A percentile compares a stretch with the other conserved stretches of the same genome.
phyloP scores from a whole-genome alignment of 306 rosid genomes.

The Lathyrus sativus region DNA sequence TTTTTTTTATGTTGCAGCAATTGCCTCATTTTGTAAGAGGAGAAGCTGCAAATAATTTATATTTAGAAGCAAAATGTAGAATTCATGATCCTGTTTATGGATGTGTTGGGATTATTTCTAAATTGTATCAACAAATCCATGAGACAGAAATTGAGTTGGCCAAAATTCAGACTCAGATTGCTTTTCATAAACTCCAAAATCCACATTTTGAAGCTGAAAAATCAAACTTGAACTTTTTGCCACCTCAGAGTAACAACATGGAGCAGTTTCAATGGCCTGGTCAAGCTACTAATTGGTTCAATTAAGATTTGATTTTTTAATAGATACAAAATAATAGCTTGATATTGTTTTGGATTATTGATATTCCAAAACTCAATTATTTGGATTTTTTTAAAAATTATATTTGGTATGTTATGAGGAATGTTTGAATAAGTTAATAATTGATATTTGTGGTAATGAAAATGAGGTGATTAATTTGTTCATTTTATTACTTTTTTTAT shows the following conservation, averaged over 20 bases:
- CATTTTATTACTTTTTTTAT: background rate
- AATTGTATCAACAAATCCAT: conserved; percentile 51
- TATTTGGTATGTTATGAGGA: background rate
- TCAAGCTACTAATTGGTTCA: conserved; percentile 34
- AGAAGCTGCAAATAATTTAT: conserved; percentile 54
- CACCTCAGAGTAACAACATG: conserved; percentile 33
- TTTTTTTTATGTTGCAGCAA: conserved; percentile 42
- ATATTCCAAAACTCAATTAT: background rate
- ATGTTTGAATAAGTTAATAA: too few relatives aligned
- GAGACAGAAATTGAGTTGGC: conserved; percentile 51
- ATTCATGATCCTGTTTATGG: conserved; percentile 73
- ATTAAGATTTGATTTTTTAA: background rate
- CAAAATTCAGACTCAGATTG: conserved; percentile 53
- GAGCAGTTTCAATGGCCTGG: conserved; percentile 34
- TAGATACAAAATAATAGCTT: background rate
- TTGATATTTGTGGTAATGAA: too few relatives aligned
- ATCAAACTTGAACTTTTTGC: conserved; percentile 20
- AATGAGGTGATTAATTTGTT: background rate
- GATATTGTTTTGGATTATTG: background rate
- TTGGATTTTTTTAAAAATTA: background rate
- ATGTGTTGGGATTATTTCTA: conserved; percentile 58
- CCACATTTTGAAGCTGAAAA: conserved; percentile 13
- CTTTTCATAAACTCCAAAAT: conserved; percentile 35
- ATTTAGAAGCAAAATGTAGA: conserved; percentile 62
- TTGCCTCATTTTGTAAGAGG: conserved; percentile 47